Conservation (phyloP, 2,329 filamentous ascomycete species). For the Cladosporium sp. region DNA sequence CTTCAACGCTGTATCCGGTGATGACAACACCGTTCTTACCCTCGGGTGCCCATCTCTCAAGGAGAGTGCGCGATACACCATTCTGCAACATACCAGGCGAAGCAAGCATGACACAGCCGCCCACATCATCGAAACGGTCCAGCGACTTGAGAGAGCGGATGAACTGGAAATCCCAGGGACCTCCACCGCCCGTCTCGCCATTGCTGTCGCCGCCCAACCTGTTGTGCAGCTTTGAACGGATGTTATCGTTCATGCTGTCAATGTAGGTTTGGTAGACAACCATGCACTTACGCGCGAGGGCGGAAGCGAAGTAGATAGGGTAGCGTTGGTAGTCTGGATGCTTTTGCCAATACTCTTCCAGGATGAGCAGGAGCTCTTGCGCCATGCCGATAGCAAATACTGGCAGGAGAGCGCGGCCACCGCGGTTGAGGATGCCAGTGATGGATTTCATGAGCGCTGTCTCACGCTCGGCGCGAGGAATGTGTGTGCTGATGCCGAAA, state of each 20-base stretch:
- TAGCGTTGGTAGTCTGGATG: conserved; percentile 85
- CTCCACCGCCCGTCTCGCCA: conserved; percentile 54
- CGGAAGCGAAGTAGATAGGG: conserved; percentile 97
- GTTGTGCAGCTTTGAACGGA: conserved; percentile 92
- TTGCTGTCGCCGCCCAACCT: conserved; percentile 70
- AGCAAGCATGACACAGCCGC: conserved; percentile 94
- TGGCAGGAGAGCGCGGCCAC: conserved; percentile 88
- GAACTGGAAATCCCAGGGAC: conserved; percentile 95
- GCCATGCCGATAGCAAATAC: conserved; percentile 93
- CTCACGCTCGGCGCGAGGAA: conserved; percentile 86
- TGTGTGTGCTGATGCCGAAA: conserved; percentile 91
- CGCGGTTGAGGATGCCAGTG: conserved; percentile 84
- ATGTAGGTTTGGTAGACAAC: conserved; percentile 98
- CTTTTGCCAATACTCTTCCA: conserved; percentile 95
- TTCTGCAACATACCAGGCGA: conserved; percentile 98
- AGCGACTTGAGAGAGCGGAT: conserved; percentile 89
- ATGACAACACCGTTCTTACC: conserved; percentile 98
- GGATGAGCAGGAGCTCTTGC: conserved; percentile 88
- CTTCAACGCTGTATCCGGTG: conserved; percentile 97
- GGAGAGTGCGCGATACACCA: conserved; percentile 85
- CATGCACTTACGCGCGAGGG: conserved; percentile 95
- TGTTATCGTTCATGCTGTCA: conserved; percentile 98
- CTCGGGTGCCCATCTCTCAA: conserved; percentile 94
- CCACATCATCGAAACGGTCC: conserved; percentile 93
- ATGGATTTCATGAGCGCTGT: conserved; percentile 94